Conservation (phyloP, 108 stramenopile genomes). For the Nitzschia sp. region DNA sequence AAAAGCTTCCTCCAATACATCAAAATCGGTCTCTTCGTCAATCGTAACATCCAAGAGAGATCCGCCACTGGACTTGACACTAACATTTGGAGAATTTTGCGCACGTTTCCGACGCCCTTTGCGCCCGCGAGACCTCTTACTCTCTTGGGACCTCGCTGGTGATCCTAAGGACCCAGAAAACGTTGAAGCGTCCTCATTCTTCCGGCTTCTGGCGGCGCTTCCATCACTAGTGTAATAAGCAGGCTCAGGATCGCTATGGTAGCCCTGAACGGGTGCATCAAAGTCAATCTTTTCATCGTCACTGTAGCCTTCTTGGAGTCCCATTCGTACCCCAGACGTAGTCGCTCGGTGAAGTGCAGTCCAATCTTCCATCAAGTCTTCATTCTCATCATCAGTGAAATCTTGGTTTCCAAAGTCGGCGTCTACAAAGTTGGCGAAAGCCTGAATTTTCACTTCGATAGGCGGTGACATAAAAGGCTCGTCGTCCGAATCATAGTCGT, state of each 20-base stretch:
- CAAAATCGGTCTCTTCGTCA: slow-evolving; percentile 52
- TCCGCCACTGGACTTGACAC: slow-evolving; percentile 34
- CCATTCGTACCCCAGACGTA: slow-evolving; percentile 18
- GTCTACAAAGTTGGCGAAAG: slow-evolving; percentile 13
- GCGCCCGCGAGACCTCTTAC: neutral
- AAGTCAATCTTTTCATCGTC: slow-evolving; percentile 11
- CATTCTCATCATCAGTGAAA: slow-evolving; percentile 17
- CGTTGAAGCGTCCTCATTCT: slow-evolving; percentile 26
- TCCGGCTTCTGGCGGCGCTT: neutral
- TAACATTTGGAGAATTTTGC: slow-evolving; percentile 21
- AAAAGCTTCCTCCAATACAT: slow-evolving; percentile 30
- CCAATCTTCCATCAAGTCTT: slow-evolving; percentile 21
- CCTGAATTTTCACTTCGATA: slow-evolving; percentile 10
- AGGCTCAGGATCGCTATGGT: slow-evolving; percentile 35
- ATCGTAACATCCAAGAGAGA: slow-evolving; percentile 45
- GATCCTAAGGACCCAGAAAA: slow-evolving; percentile 11
- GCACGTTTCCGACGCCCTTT: slow-evolving; percentile 4
- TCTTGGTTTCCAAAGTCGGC: slow-evolving; percentile 1
- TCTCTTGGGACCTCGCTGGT: neutral
- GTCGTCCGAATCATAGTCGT: slow-evolving; percentile 14
- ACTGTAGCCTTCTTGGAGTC: slow-evolving; percentile 12
- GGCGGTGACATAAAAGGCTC: slow-evolving; percentile 21
- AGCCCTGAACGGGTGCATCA: neutral
- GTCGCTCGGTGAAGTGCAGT: slow-evolving; percentile 25
- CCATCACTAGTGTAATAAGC: slow-evolving; percentile 9